phyloP scores from a whole-genome alignment of 1,284 basidiomycete species.

The Agaricales sp. region DNA sequence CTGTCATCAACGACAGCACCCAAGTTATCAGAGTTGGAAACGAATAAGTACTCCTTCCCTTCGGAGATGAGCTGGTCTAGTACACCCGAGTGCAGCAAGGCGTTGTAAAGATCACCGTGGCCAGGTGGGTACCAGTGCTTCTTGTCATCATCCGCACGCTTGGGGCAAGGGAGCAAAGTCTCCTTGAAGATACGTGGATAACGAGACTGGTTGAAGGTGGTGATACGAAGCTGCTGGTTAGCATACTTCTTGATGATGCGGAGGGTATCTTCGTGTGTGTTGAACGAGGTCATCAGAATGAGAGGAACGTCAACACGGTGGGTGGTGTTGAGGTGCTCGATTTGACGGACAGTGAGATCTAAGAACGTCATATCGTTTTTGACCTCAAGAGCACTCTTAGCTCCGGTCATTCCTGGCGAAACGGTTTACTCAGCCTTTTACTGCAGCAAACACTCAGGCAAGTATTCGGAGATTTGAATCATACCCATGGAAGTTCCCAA shows the following conservation, averaged over 20 bases:
- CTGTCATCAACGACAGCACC: constrained; percentile 89
- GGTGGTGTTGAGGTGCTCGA: constrained; percentile 80
- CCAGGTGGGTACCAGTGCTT: constrained; percentile 98
- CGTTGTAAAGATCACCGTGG: constrained; percentile 96
- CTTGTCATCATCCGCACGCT: constrained; percentile 85
- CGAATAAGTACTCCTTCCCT: constrained; percentile 98
- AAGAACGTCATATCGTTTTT: constrained; percentile 99
- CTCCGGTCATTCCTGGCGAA: constrained; percentile 78
- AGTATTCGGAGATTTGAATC: constrained; percentile 13
- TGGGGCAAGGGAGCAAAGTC: constrained; percentile 84
- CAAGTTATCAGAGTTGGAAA: constrained; percentile 98
- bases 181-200: constrained; percentile 98
- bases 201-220: constrained; percentile 96
- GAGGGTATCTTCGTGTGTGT: constrained; percentile 95
- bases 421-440: not conserved
- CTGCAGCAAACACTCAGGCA: constrained; percentile 6
- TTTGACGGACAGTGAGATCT: constrained; percentile 94
- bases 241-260: constrained; percentile 99
- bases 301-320: constrained; percentile 82
- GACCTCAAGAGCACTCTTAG: constrained; percentile 87
- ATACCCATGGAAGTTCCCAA: constrained; percentile 94
- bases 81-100: constrained; percentile 89
- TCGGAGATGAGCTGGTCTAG: constrained; percentile 91
- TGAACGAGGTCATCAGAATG: constrained; percentile 99
- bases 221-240: constrained; percentile 94